A percentile compares a stretch with the other conserved stretches of the same genome.
Evolutionary conservation across 2,329 filamentous ascomycete species (phyloP).

Genomic region (Botrytis pseudocinerea): DNA sequence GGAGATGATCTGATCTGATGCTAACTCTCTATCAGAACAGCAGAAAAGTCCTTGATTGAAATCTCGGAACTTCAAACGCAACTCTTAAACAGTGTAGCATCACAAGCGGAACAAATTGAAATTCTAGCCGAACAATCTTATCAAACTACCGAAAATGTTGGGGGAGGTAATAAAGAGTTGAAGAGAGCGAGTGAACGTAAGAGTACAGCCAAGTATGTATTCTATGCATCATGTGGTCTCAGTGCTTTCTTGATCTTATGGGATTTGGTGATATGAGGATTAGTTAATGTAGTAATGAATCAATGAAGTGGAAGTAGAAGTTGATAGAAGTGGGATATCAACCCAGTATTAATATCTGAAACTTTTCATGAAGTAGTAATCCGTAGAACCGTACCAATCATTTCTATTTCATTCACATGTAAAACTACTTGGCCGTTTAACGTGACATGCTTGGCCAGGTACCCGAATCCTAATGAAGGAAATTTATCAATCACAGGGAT

Average conservation of each 20-base stretch:
- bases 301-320: background rate
- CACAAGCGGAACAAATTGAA: conserved; percentile 86
- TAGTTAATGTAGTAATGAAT: background rate
- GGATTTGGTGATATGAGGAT: conserved; percentile 64
- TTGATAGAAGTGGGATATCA: background rate
- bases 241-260: conserved; percentile 74
- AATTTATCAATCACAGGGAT: background rate
- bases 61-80: conserved; percentile 91
- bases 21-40: conserved; percentile 57
- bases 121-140: conserved; percentile 83
- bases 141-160: conserved; percentile 81
- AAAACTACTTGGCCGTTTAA: background rate
- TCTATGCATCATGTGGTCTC: conserved; percentile 75
- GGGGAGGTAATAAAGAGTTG: conserved; percentile 85
- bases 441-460: background rate
- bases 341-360: background rate
- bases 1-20: background rate
- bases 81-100: conserved; percentile 79
- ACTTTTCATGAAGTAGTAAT: background rate
- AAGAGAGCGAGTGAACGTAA: conserved; percentile 75
- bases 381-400: conserved; percentile 17
- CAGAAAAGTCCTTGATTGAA: conserved; percentile 86
- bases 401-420: background rate
- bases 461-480: background rate
- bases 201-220: conserved; percentile 74